A percentile compares a stretch with the other conserved stretches of the same genome.
Evolutionary conservation across 2,329 filamentous ascomycete species (phyloP).

Genomic region (Botryotinia narcissicola): DNA sequence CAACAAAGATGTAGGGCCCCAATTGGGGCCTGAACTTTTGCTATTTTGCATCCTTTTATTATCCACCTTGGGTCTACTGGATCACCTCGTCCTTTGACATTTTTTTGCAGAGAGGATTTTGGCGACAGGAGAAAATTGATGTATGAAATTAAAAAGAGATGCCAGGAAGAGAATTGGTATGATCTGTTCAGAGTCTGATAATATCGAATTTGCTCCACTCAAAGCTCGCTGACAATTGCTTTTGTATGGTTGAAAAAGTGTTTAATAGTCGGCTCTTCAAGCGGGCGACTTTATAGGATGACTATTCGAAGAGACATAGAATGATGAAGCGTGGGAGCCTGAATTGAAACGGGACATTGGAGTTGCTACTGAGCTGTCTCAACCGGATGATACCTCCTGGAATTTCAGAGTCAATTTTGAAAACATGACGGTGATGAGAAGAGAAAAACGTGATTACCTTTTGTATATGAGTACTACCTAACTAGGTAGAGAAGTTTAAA

Average conservation of each 20-base stretch:
- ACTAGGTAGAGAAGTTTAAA: no score
- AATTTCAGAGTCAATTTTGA: neutral
- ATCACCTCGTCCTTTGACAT: neutral
- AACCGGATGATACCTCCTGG: neutral
- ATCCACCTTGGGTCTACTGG: neutral
- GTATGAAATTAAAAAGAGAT: neutral
- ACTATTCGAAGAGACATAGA: fast-evolving
- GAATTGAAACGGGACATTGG: neutral
- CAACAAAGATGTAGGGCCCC: neutral
- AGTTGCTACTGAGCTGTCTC: neutral
- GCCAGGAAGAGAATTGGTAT: neutral
- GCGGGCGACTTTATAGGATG: no score
- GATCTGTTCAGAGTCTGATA: neutral
- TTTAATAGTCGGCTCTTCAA: neutral
- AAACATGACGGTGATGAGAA: neutral
- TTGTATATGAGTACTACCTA: no score
- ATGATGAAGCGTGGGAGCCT: neutral
- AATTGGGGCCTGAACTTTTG: neutral
- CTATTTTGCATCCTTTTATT: neutral
- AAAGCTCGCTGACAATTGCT: neutral
- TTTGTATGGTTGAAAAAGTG: neutral
- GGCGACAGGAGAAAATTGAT: neutral
- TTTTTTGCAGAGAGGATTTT: neutral
- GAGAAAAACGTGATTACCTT: no score
- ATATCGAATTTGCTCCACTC: neutral